Evolutionary conservation across 2,329 filamentous ascomycete species (phyloP), one percentile per base, ranked within the genome.

Genomic region (Nectriaceae sp.): DNA sequence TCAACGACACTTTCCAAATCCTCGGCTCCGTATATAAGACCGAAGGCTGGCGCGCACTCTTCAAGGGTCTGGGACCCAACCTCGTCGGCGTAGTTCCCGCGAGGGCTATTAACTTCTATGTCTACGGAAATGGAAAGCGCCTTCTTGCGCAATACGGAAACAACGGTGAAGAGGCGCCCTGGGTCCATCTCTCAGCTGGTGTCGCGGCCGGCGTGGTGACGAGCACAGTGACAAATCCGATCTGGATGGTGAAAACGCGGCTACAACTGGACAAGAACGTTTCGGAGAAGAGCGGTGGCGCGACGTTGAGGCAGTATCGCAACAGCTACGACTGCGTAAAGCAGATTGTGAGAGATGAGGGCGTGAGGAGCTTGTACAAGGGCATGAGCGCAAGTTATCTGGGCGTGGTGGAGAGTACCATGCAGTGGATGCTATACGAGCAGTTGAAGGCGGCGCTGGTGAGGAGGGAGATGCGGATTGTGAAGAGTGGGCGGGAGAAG

Each of bases 381-480:
- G 92, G 92, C 42, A 81, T 97, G 72, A 94, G 87, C 57, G 92
- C 92, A 26, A 94, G 89, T 64, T 97, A 97, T 65, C 76, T 97
- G 1, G 92, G 93, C 20, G 90, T 96, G 18, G 87, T 88, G 3
- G 93, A 97, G 75, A 92, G 87, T 56, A 94, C 92, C 4, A 70
- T 96, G 62, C 92, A 97, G 68, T 96, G 91, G 91, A 86, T 96
- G 63, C 73, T 97, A 60, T 97, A 97, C 70, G 92, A 97, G 73
- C 88, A 92, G 69, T 85, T 95, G 77, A 97, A 97, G 78, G 75
- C 81, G 20, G 76, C 77, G n/a, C 74, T 97, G 26, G 82, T 80
- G 39, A 72, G 74, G 38, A 76, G 90, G 50, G 87, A 88, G 67
- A 78, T 77, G 60, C 74, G 70, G 43, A 77, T 82, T 41, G 76